A percentile compares a stretch with the other conserved stretches of the same genome.
Conservation (phyloP, 2,329 filamentous ascomycete genomes). For the Fusarium praegraminearum region DNA sequence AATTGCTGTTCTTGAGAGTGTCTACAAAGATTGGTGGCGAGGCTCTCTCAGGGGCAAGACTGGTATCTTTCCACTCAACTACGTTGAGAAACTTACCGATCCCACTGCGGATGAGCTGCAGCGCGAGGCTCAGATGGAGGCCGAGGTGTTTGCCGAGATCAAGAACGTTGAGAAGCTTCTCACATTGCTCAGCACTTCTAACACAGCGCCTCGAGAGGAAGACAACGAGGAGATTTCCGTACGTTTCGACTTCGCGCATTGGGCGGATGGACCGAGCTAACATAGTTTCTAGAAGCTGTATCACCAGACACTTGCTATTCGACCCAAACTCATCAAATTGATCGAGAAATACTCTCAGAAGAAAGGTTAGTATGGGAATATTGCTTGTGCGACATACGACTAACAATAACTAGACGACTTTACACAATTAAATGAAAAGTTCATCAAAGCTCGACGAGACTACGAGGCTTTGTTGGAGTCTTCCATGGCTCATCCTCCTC, state of each 20-base stretch:
- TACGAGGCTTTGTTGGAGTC: slow-evolving; percentile 96
- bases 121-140: slow-evolving; percentile 95
- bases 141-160: slow-evolving; percentile 73
- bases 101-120: slow-evolving; percentile 95
- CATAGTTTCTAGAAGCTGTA: slow-evolving; percentile 73
- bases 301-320: slow-evolving; percentile 92
- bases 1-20: slow-evolving; percentile 95
- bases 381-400: not conserved
- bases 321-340: slow-evolving; percentile 95
- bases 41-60: slow-evolving; percentile 94
- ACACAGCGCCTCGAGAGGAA: slow-evolving; percentile 81
- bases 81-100: slow-evolving; percentile 96
- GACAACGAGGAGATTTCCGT: slow-evolving; percentile 98
- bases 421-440: slow-evolving; percentile 98
- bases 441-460: slow-evolving; percentile 97
- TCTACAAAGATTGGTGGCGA: slow-evolving; percentile 99
- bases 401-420: slow-evolving; percentile 75
- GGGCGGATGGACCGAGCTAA: slow-evolving; percentile 48
- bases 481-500: slow-evolving; percentile 94
- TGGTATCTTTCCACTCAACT: slow-evolving; percentile 98
- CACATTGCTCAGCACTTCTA: slow-evolving; percentile 89
- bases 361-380: slow-evolving; percentile 69
- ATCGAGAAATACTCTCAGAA: slow-evolving; percentile 99
- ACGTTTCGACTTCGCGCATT: slow-evolving; percentile 46
- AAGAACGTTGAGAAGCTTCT: slow-evolving; percentile 78